phyloP scores from a whole-genome alignment of 441 rosid genomes.

The Adansonia madagascariensis region DNA sequence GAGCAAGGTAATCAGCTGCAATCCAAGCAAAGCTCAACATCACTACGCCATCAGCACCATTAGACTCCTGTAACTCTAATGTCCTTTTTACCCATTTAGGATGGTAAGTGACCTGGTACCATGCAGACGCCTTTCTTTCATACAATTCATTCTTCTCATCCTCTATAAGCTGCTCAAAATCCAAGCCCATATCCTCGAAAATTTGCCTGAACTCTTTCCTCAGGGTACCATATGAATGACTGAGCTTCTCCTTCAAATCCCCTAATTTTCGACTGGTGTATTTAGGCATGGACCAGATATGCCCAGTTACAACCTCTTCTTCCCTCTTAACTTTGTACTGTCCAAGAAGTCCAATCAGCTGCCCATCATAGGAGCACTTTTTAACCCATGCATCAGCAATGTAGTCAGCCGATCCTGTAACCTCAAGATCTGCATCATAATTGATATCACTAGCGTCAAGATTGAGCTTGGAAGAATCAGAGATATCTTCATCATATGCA shows the following conservation, averaged over 20 bases:
- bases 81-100: conserved; percentile 69
- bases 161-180: conserved; percentile 50
- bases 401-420: conserved; percentile 58
- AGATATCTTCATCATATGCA: conserved; percentile 54
- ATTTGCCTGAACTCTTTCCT: conserved; percentile 72
- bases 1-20: conserved; percentile 78
- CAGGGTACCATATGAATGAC: conserved; percentile 63
- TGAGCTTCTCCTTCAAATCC: conserved; percentile 72
- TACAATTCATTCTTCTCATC: conserved; percentile 59
- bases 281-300: conserved; percentile 89
- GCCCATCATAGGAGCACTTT: conserved; percentile 74
- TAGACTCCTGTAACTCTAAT: conserved; percentile 47
- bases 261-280: conserved; percentile 68
- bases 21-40: conserved; percentile 92
- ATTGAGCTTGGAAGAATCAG: conserved; percentile 45
- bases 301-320: conserved; percentile 92
- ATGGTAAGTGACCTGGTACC: conserved; percentile 88
- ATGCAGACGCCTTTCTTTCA: conserved; percentile 86
- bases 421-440: conserved; percentile 66
- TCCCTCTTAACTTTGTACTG: conserved; percentile 83
- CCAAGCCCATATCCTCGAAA: conserved; percentile 54
- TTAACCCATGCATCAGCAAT: conserved; percentile 74
- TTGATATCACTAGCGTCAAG: conserved; percentile 47
- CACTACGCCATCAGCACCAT: conserved; percentile 37
- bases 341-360: conserved; percentile 69